These are phyloP conservation scores for Aureobasidium subglaciale DNA, from an alignment of 2,329 filamentous ascomycete genomes.

Conservation along the genomic window DNA sequence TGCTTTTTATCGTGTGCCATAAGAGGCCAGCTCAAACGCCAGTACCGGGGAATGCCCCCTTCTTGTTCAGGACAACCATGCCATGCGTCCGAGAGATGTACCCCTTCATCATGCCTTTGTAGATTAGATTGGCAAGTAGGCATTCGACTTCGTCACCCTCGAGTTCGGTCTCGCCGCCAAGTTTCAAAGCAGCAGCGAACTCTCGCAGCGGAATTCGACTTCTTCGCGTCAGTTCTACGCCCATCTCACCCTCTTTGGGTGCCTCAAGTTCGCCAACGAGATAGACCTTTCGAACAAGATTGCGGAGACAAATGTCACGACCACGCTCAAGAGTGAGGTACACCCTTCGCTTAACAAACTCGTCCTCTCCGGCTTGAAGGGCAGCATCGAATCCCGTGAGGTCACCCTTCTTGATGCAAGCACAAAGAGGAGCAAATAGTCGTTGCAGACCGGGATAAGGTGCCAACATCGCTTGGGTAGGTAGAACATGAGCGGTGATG, in stretches of 20 bases:
- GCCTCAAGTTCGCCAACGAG: conserved; percentile 76
- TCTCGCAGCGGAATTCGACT: conserved; percentile 77
- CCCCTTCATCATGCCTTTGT: conserved; percentile 71
- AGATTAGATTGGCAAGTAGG: conserved; percentile 90
- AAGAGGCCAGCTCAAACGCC: conserved; percentile 43
- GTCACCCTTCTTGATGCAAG: conserved; percentile 75
- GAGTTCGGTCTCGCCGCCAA: conserved; percentile 49
- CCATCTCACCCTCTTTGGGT: conserved; percentile 55
- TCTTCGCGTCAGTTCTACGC: conserved; percentile 50
- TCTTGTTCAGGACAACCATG: conserved; percentile 88
- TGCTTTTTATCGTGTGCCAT: too few species aligned
- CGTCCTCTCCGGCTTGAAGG: conserved; percentile 73
- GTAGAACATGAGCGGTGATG: conserved; percentile 78
- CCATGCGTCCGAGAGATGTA: conserved; percentile 90
- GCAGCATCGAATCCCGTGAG: conserved; percentile 78
- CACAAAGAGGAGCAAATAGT: conserved; percentile 70
- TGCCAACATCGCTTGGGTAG: conserved; percentile 61
- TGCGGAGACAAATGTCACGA: conserved; percentile 84
- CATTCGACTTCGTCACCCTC: conserved; percentile 89
- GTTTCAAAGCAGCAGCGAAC: conserved; percentile 75
- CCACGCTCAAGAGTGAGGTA: conserved; percentile 91
- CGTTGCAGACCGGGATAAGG: conserved; percentile 69
- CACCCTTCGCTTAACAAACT: conserved; percentile 86
- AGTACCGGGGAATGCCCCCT: conserved; percentile 87
- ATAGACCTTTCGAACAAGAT: conserved; percentile 87